Evolutionary conservation across 2,329 filamentous ascomycete species (phyloP), one percentile per base, ranked within the genome.

Genomic region (Elsinoe batatas): DNA sequence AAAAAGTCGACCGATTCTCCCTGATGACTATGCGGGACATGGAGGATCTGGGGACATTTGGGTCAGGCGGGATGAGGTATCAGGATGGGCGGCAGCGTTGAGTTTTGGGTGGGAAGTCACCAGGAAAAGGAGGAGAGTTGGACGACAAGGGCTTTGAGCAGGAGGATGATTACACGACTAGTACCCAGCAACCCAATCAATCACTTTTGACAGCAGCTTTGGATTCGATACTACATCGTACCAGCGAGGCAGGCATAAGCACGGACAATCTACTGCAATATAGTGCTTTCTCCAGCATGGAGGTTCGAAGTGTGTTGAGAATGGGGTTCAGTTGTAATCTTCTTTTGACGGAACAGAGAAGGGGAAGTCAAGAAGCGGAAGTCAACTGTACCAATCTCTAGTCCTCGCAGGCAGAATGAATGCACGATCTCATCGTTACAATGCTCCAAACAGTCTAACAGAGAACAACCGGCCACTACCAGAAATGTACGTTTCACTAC

Each of bases 371-470:
- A 42, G 37, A 54, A 43, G 40, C 13, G 40, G 53, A 37, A 46
- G 40, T 26, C 5, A 46, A 42, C 38, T 47, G 53, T 44, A 55
- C 37, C 38, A 32, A 26, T 30, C 22, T 42, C 53, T 55, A 37
- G 40, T 36, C 38, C 40, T 36, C 17, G 17, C 10, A 35, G 53
- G 42, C 38, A 55, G 53, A 55, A 55, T 36, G 53, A 55, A 55
- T 55, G 53, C 53, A 55, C 36, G 53, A 55, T 54, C 36, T 54
- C 36, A 40, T 43, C 35, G 37, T 54, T 54, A 53, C 5, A 13
- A 49, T 3, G n/a, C n/a, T 12, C 44, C 20, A 35, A 30, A 2
- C 26, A 30, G 44, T 1, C 30, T 15, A 4, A n/a, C 26, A 17
- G 33, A 12, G 1, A 15, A 7, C n/a, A 13, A 18, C 15, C 8